Evolutionary conservation across 148 eudicot species (phyloP).

Genomic region (Fagopyrum esculentum): DNA sequence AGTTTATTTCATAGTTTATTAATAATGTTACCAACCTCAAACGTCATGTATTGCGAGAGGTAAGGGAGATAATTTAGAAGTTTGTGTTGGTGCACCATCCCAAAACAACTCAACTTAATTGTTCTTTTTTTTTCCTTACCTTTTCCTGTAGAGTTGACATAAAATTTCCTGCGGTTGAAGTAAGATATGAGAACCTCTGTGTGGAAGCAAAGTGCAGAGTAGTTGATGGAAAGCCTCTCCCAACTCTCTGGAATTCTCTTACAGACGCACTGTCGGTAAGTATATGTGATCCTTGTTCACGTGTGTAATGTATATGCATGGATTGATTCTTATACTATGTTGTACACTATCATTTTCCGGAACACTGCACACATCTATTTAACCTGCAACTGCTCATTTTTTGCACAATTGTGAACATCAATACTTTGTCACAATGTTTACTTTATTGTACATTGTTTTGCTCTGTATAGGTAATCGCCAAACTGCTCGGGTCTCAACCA

Average conservation of each 20-base stretch:
- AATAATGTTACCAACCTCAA: too few relatives aligned
- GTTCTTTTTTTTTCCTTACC: not conserved
- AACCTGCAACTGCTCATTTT: too few relatives aligned
- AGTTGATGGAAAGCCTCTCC: constrained; percentile 80
- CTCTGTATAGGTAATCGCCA: not conserved
- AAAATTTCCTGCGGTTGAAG: constrained; percentile 60
- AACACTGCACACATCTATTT: not conserved
- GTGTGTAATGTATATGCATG: not conserved
- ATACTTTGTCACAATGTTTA: not conserved
- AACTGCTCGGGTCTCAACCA: constrained; percentile 26
- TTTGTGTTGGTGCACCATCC: too few relatives aligned
- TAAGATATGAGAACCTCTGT: constrained; percentile 51
- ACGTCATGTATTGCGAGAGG: too few relatives aligned
- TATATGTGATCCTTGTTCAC: not conserved
- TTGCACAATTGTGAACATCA: not conserved
- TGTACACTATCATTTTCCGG: not conserved
- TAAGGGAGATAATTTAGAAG: too few relatives aligned
- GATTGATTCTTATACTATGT: not conserved
- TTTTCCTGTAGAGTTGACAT: constrained; percentile 57
- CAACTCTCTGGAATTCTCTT: constrained; percentile 81
- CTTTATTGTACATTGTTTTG: not conserved
- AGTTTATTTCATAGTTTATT: too few relatives aligned
- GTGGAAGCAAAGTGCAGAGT: constrained; percentile 74
- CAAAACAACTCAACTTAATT: not conserved
- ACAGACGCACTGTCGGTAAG: constrained; percentile 54